Evolutionary conservation across 1,284 basidiomycete genomes (phyloP), one percentile per base, ranked within the genome.

Genomic region (Spongispora temasekensis): DNA sequence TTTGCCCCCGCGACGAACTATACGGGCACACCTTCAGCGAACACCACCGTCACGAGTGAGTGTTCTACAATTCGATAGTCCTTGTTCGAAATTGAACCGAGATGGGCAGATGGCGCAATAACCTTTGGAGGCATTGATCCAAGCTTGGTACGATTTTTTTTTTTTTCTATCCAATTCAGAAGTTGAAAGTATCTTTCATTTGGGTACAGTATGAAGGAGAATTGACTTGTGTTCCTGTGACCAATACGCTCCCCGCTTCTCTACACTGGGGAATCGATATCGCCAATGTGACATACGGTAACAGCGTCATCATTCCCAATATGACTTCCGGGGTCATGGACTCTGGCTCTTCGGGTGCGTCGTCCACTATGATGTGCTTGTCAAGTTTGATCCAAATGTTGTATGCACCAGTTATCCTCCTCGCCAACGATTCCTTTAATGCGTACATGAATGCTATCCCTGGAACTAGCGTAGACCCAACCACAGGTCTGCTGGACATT

Each of bases 221-320:
- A 12, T 8, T 71, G 23, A 64, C 52, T 1, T 70, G 64, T 32
- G 35, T 19, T 17, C 71, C 71, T 27, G 10, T 72, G 42, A 74
- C 72, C 27, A 0, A 44, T 17, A 73, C 62, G 12, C n/a, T 9
- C 23, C 69, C 69, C 12, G 27, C 71, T 8, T 4, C 52, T 0
- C 2, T 2, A 19, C 71, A 52, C 53, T 72, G 71, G 70, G 70
- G 70, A 2, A 63, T 71, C 50, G 61, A 74, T 7, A 13, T 74
- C 13, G 64, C 67, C 1, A 30, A 4, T 6, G 23, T 53, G 13
- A 63, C 58, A 1, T 71, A 65, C 17, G 69, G 66, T 34, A 19
- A 4, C 2, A 6, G 54, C 9, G 23, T 37, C 12, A 17, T 70
- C 51, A 67, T 70, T 21, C 48, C 60, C 2, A 25, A 19, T 19